These are phyloP conservation scores for Tetrapisispora iriomotensis DNA, from an alignment of 805 yeast species.

Conservation along the genomic window DNA sequence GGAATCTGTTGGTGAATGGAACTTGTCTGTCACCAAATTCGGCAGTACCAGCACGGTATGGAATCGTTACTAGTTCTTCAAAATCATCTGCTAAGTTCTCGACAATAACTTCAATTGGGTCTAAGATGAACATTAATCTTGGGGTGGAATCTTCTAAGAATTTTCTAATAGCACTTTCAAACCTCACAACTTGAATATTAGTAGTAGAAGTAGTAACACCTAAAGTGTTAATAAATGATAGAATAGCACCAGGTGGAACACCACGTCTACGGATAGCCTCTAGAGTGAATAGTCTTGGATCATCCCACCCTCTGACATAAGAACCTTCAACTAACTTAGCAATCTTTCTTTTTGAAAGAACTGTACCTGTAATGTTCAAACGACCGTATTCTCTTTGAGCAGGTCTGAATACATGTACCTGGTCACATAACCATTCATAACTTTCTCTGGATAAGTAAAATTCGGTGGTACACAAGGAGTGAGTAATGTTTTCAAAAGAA, in stretches of 20 bases:
- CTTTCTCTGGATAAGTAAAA: constrained; percentile 86
- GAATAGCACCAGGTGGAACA: constrained; percentile 96
- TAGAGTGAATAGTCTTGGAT: constrained; percentile 83
- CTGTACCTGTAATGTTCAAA: constrained; percentile 86
- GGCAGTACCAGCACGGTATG: constrained; percentile 81
- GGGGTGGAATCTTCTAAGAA: constrained; percentile 88
- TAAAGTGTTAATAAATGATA: constrained; percentile 83
- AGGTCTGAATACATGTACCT: constrained; percentile 89
- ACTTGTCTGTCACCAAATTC: constrained; percentile 67
- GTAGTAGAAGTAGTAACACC: constrained; percentile 95
- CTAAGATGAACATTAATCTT: constrained; percentile 83
- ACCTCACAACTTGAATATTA: constrained; percentile 80
- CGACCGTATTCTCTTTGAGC: constrained; percentile 99
- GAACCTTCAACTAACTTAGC: constrained; percentile 79
- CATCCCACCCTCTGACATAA: constrained; percentile 94
- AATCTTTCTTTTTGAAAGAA: constrained; percentile 90
- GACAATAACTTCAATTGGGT: constrained; percentile 74
- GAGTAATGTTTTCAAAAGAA: constrained; percentile 92
- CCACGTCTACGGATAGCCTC: constrained; percentile 96
- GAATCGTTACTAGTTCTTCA: constrained; percentile 62
- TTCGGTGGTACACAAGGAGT: constrained; percentile 93
- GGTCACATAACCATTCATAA: constrained; percentile 98
- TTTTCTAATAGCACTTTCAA: constrained; percentile 80
- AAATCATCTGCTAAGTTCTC: constrained; percentile 74
- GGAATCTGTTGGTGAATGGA: constrained; percentile 66